phyloP scores from a whole-genome alignment of 768 basidiomycete genomes.

The Pleurotus sapidus region DNA sequence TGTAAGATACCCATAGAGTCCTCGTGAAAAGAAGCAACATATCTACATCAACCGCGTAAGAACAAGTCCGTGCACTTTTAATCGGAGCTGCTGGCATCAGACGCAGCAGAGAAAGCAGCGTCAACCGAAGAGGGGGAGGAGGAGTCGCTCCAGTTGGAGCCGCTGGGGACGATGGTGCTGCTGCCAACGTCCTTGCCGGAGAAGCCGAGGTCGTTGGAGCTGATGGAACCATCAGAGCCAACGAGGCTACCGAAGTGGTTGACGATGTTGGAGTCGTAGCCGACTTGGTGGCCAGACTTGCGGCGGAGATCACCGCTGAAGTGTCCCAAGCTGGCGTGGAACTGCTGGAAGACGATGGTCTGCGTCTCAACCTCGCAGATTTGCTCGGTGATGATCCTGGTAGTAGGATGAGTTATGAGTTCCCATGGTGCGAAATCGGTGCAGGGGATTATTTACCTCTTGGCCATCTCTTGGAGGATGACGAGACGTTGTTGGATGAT shows the following conservation, averaged over 20 bases:
- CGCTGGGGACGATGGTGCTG: slow-evolving; percentile 31
- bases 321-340: slow-evolving; percentile 33
- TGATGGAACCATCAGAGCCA: slow-evolving; percentile 34
- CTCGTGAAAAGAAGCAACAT: not conserved
- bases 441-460: slow-evolving; percentile 25
- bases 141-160: slow-evolving; percentile 37
- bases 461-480: slow-evolving; percentile 44
- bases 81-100: slow-evolving; percentile 17
- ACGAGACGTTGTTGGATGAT: slow-evolving; percentile 46
- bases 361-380: slow-evolving; percentile 51
- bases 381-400: slow-evolving; percentile 41
- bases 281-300: slow-evolving; percentile 32
- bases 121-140: slow-evolving; percentile 25
- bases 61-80: not conserved
- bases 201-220: slow-evolving; percentile 37
- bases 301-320: slow-evolving; percentile 41
- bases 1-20: slow-evolving; percentile 5
- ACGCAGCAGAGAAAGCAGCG: slow-evolving; percentile 29
- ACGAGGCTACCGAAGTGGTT: slow-evolving; percentile 30
- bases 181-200: slow-evolving; percentile 33
- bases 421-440: too few relatives aligned
- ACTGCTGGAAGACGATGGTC: slow-evolving; percentile 41
- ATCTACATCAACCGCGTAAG: not conserved
- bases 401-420: not conserved
- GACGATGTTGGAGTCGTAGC: slow-evolving; percentile 35